Base-by-base conservation (phyloP, 2,329 filamentous ascomycete species). In the Aschersonia sp. region DNA sequence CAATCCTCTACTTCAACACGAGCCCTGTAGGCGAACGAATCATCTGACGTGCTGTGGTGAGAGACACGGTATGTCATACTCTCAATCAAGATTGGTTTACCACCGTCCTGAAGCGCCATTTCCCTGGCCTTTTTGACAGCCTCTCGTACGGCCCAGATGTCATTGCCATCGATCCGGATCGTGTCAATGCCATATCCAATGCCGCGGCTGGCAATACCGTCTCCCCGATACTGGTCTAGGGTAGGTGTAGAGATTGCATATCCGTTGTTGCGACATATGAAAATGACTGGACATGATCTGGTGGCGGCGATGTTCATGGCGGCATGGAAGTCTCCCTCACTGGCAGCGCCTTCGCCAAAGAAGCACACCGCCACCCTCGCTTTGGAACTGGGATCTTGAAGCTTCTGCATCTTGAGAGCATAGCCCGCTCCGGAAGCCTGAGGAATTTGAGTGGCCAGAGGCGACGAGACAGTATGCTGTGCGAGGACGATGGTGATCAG, bases 21-120 rank as follows among this genome's bases (percentile, higher is more conserved):
- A 1, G 89, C 89, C 6, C 92, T 84, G 68, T 98, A 98, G 0
- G 92, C 92, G 59, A 96, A 98, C 30, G 85, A 92, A 66, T 98
- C 92, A 60, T 98, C 92, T 0, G 85, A 92, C 1, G 92, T 98
- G 65, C 88, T 95, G 69, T 98, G 92, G 62, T 98, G 89, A 5
- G 86, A 91, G 43, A 97, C 89, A n/a, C 92, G 88, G 67, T 98
- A 98, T 30, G 86, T 91, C 86, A 98, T 94, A 48, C 89, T 89
- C 67, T 98, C 92, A 41, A 98, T 84, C 5, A 98, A 70, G 0
- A 98, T 77, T 0, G 88, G 89, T 52, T 77, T 80, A 4, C 87
- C 85, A n/a, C 86, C 87, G 43, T 86, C 80, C 48, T 84, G 71
- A 3, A 97, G 73, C 0, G 91, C 89, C 59, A 91, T 78, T 45